These are phyloP conservation scores for Rhodotorula sp. DNA, from an alignment of 1,284 basidiomycete genomes.

Conservation along the genomic window DNA sequence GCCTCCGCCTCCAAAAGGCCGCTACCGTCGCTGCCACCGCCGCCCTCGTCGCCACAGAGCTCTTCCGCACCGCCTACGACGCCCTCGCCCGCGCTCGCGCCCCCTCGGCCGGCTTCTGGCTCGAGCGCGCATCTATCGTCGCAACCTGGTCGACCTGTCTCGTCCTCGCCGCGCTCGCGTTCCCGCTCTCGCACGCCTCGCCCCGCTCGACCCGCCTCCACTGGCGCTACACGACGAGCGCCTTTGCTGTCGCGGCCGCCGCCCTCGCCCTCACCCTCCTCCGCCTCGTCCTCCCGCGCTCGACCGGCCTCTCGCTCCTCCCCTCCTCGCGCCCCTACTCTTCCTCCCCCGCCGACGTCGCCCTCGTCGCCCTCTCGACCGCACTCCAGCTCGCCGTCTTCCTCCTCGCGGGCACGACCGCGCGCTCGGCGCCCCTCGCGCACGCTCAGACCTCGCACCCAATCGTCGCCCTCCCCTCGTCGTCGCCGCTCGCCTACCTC, in stretches of 20 bases:
- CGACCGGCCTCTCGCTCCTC: constrained; percentile 20
- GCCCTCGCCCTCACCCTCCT: constrained; percentile 34
- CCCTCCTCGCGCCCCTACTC: constrained; percentile 4
- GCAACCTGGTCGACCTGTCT: constrained; percentile 54
- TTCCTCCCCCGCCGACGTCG: constrained; percentile 42
- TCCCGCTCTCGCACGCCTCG: constrained; percentile 47
- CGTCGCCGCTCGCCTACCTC: constrained; percentile 38
- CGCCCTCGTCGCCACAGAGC: constrained; percentile 58
- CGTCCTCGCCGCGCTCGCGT: constrained; percentile 58
- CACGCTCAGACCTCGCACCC: constrained; percentile 2
- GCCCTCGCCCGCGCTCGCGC: background rate
- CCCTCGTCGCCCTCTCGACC: constrained; percentile 56
- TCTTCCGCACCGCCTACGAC: constrained; percentile 43
- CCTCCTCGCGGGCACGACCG: constrained; percentile 61
- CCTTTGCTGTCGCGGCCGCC: constrained; percentile 60
- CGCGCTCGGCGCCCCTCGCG: constrained; percentile 50
- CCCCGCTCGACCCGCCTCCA: constrained; percentile 60
- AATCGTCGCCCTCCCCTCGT: constrained; percentile 19
- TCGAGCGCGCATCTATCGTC: constrained; percentile 2
- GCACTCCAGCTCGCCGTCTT: constrained; percentile 59
- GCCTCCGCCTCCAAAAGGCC: constrained; percentile 57
- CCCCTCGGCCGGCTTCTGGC: background rate
- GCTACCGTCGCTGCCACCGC: constrained; percentile 57
- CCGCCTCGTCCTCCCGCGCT: constrained; percentile 32
- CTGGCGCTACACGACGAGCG: constrained; percentile 65